Base-by-base conservation (phyloP, 805 yeast genomes). In the Myxozyma kluyveri region DNA sequence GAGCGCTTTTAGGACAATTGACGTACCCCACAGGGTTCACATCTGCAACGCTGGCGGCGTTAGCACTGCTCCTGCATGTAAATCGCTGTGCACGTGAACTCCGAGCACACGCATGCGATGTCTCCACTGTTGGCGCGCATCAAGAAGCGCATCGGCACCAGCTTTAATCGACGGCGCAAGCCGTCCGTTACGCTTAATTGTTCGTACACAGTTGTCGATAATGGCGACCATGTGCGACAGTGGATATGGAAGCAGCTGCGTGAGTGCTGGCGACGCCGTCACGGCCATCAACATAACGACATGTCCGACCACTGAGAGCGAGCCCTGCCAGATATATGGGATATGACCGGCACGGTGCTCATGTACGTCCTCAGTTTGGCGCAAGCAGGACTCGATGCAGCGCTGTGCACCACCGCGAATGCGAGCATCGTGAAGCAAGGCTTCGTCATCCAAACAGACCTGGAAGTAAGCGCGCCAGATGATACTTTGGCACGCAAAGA, bases 251-350 rank as follows among this genome's bases (percentile, higher is more conserved):
- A 46, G 38, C 18, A 50, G 23, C 4, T 31, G 23, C 10, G 47
- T 14, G 7, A 53, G 43, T 2, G n/a, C 42, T 2, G 50, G 40
- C 17, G 50, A 45, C 6, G 54, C 12, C 2, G 48, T 29, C 6
- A 53, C 45, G 5, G 53, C 54, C 57, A 53, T 49, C n/a, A 53
- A 33, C 14, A 39, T 49, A 12, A 45, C 35, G 9, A 47, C 4
- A 14, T 41, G 47, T 1, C 42, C 50, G 12, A 33, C 49, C 22
- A 53, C 21, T n/a, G 57, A 48, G 6, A 52, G 47, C n/a, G 47
- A 26, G 17, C 54, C 57, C 33, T 52, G 57, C 57, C 57, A 52
- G 5, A 52, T 24, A 32, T 49, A 52, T 1, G 54, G 44, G 6
- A 49, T 32, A 40, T 49, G 54, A 2, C 57, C 57, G 2, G 19